A percentile compares a stretch with the other conserved stretches of the same genome.
phyloP scores from a whole-genome alignment of 257 asterid species.

The Solanum okadae region DNA sequence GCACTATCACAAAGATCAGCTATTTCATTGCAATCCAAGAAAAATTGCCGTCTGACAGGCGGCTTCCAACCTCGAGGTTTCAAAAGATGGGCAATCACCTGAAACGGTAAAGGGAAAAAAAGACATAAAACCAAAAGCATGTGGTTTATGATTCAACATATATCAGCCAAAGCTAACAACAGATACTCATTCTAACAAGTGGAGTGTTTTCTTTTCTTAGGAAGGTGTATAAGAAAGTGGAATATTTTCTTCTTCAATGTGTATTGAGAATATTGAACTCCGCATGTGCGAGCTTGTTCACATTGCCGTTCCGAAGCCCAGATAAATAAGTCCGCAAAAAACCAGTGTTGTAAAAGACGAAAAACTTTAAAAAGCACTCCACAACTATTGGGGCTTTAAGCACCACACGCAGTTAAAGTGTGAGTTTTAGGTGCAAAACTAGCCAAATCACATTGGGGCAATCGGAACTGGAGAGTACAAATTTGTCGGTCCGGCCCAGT shows the following conservation, averaged over 20 bases:
- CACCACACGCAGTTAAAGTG: neutral
- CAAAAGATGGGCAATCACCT: slow-evolving; percentile 90
- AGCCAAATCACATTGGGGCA: neutral
- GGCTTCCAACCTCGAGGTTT: slow-evolving; percentile 99
- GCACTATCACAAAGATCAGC: slow-evolving; percentile 99
- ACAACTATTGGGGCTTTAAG: neutral
- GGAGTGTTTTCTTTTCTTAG: neutral
- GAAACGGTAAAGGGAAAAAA: neutral
- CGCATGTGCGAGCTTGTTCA: neutral
- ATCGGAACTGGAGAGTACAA: neutral
- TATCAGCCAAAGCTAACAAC: neutral
- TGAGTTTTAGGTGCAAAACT: neutral
- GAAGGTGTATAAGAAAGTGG: neutral
- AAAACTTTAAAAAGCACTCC: neutral
- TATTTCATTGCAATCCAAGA: slow-evolving; percentile 95
- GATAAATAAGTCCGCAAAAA: neutral
- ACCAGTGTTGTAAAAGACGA: neutral
- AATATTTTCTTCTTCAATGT: neutral
- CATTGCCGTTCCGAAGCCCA: neutral
- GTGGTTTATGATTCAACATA: neutral
- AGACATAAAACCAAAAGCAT: neutral
- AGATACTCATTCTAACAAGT: neutral
- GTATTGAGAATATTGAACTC: neutral
- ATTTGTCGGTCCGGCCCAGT: neutral
- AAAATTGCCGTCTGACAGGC: slow-evolving; percentile 96